A percentile compares a stretch with the other conserved stretches of the same genome.
Evolutionary conservation across 495 filamentous ascomycete species (phyloP).

Genomic region (Lophium mytilinum): DNA sequence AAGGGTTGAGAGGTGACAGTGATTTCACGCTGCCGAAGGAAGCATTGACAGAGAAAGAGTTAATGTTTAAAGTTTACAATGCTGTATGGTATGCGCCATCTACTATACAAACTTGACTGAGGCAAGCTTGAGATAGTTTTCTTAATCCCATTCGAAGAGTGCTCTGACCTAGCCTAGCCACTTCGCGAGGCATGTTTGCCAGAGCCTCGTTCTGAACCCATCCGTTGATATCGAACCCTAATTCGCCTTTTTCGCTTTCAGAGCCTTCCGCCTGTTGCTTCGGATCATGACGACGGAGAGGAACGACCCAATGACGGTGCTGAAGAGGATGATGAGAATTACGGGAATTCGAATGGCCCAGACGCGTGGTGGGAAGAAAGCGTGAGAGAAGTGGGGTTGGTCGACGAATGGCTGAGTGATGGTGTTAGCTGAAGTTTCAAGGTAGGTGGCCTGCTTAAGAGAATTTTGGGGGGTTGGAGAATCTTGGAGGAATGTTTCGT

Average conservation of each 20-base stretch:
- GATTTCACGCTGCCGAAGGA: too few species aligned
- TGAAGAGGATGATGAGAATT: slow-evolving; percentile 85
- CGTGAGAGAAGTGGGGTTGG: slow-evolving; percentile 82
- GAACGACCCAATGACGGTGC: slow-evolving; percentile 92
- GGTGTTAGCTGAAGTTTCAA: background rate
- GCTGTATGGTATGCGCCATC: too few species aligned
- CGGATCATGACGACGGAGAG: slow-evolving; percentile 97
- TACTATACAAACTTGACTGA: too few species aligned
- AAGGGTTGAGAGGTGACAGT: too few species aligned
- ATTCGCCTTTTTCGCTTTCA: slow-evolving; percentile 67
- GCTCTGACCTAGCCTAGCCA: too few species aligned
- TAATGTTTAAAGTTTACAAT: too few species aligned
- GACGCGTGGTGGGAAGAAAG: slow-evolving; percentile 91
- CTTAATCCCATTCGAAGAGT: too few species aligned
- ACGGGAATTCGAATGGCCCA: slow-evolving; percentile 99
- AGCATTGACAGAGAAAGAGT: too few species aligned
- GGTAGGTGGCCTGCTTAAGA: background rate
- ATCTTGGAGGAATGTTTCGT: background rate
- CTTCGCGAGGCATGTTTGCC: too few species aligned
- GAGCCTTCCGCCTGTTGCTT: slow-evolving; percentile 93
- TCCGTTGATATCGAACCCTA: background rate
- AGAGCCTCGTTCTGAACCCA: too few species aligned
- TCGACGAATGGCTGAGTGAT: slow-evolving; percentile 84
- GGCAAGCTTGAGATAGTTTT: too few species aligned
- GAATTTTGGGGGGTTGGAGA: background rate